These are phyloP conservation scores for Stylosanthes scabra DNA, from an alignment of 331 rosid genomes.

Conservation along the genomic window DNA sequence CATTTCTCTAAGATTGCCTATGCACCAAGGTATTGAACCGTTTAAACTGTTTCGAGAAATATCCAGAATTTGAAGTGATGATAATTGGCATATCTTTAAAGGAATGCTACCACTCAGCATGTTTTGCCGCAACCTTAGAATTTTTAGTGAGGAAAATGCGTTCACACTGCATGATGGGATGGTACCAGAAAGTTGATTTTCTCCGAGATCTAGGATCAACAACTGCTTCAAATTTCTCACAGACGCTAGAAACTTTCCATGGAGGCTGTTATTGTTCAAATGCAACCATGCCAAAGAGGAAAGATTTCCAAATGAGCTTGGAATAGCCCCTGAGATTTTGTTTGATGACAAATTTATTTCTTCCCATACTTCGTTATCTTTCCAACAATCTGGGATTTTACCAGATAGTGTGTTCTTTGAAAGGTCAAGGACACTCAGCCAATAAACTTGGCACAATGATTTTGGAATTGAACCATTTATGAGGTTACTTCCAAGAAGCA, in stretches of 20 bases:
- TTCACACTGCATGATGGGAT: conserved; percentile 32
- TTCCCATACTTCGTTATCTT: no score
- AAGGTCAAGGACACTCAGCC: not conserved
- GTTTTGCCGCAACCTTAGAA: conserved; percentile 33
- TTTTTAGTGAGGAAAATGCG: not conserved
- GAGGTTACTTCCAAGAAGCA: conserved; percentile 27
- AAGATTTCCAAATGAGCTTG: not conserved
- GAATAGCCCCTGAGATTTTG: conserved; percentile 26
- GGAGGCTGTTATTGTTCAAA: conserved; percentile 23
- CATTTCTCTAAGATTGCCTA: conserved; percentile 14
- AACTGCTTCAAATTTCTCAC: not conserved
- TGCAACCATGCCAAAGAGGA: not conserved
- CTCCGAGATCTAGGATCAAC: conserved; percentile 20
- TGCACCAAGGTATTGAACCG: conserved; percentile 32
- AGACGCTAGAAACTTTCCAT: conserved; percentile 23
- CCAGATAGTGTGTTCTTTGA: not conserved
- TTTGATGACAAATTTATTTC: conserved; percentile 11
- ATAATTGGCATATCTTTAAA: not conserved
- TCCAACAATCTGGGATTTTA: conserved; percentile 16
- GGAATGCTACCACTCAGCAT: conserved; percentile 39
- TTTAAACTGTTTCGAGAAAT: conserved; percentile 32
- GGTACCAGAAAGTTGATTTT: conserved; percentile 33
- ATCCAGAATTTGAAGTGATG: conserved; percentile 36
- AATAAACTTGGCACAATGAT: not conserved
- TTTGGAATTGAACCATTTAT: conserved; percentile 13